Evolutionary conservation across 1,139 yeast genomes (phyloP).

Genomic region (Suhomyces yuchorum): DNA sequence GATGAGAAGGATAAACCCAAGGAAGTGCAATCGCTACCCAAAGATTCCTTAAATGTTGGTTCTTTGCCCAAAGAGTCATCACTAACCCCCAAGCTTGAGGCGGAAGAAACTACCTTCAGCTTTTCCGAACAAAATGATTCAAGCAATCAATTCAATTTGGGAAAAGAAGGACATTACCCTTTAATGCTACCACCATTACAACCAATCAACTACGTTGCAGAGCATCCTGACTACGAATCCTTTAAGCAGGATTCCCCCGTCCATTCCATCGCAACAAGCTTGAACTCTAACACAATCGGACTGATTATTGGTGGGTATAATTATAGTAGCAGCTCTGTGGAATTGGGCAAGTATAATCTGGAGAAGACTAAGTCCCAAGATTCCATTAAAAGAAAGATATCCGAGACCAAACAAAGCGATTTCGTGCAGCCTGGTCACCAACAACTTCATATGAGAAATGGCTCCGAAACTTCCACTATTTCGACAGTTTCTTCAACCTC

Average conservation of each 20-base stretch:
- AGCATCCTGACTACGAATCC: conserved; percentile 15
- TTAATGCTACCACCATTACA: conserved; percentile 8
- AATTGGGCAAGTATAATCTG: conserved; percentile 13
- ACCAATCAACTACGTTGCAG: conserved; percentile 17
- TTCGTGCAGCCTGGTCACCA: conserved; percentile 3
- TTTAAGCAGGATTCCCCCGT: conserved; percentile 8
- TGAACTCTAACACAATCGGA: conserved; percentile 26
- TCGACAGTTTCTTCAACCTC: conserved; percentile 36
- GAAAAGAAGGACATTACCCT: conserved; percentile 2
- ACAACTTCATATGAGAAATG: conserved; percentile 37
- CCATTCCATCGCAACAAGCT: conserved; percentile 14
- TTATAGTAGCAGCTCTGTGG: conserved; percentile 30
- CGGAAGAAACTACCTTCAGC: conserved; percentile 20
- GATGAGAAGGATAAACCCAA: background rate
- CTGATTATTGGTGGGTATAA: conserved; percentile 37
- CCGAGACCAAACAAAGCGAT: conserved; percentile 1
- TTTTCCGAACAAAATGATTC: conserved; percentile 33
- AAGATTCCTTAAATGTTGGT: background rate
- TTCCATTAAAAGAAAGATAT: conserved; percentile 1
- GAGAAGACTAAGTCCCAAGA: conserved; percentile 5
- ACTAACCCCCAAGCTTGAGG: background rate
- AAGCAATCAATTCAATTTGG: conserved; percentile 24
- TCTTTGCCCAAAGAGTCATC: background rate
- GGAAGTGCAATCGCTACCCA: background rate
- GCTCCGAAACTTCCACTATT: conserved; percentile 39